Evolutionary conservation across 805 yeast species (phyloP).

Genomic region (Saccharomyces mikatae): DNA sequence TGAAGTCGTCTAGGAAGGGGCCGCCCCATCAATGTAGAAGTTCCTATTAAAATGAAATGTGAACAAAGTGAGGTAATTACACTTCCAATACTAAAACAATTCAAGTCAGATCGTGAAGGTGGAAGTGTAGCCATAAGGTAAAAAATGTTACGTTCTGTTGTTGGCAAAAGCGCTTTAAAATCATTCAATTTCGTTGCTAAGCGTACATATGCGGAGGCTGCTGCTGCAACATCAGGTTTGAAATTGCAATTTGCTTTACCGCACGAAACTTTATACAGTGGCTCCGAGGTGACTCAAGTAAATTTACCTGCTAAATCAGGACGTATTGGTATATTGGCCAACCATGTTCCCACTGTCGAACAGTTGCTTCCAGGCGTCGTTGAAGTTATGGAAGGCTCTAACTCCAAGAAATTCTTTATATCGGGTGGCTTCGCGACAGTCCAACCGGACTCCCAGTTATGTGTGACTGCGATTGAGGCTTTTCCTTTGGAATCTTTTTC

Average conservation of each 20-base stretch:
- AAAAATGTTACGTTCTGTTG: constrained; percentile 22
- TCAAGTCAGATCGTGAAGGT: neutral
- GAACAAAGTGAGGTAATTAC: neutral
- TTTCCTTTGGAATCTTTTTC: constrained; percentile 84
- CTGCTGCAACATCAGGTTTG: constrained; percentile 59
- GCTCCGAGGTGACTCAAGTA: constrained; percentile 55
- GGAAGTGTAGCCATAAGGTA: neutral
- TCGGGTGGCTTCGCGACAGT: constrained; percentile 96
- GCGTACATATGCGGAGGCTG: constrained; percentile 85
- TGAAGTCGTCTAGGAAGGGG: neutral
- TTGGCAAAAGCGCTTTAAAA: constrained; percentile 21
- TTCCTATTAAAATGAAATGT: neutral
- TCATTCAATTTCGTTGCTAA: constrained; percentile 46
- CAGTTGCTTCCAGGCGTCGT: constrained; percentile 94
- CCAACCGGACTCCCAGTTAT: constrained; percentile 85
- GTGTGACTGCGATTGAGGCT: constrained; percentile 92
- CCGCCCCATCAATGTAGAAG: neutral
- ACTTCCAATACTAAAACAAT: neutral
- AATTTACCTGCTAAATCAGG: constrained; percentile 94
- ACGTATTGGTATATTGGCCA: constrained; percentile 92
- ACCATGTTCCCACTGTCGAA: constrained; percentile 96
- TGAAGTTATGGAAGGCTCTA: constrained; percentile 76
- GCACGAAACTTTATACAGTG: constrained; percentile 58
- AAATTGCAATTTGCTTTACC: constrained; percentile 89
- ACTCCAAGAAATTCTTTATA: constrained; percentile 69